Base-by-base conservation (phyloP, 169 alveolate species). In the Eimeria necatrix region DNA sequence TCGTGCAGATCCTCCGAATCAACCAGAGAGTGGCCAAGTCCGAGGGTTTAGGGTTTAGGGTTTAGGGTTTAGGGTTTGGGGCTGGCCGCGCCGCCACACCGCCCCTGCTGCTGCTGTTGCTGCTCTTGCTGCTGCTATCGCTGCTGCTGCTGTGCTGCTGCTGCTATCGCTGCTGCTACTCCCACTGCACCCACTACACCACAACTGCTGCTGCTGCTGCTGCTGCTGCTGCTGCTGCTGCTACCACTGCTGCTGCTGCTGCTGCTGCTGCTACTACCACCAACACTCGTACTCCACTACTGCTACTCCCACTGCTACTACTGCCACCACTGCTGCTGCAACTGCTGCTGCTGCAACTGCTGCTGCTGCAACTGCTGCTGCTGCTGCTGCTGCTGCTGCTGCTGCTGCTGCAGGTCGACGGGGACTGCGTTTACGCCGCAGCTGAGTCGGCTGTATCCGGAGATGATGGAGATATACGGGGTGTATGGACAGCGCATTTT, bases 351-450 rank as follows among this genome's bases (percentile, higher is more conserved):
- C 68, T 56, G 68, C 68, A 10, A 16, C 68, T 56, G n/a, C 68
- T 56, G 68, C 16, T 16, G 68, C 68, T 56, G n/a, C 68, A 10
- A 16, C 68, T 56, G 68, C 68, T 56, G 68, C 68, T 16, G 68
- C 68, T 56, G n/a, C 68, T 56, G 68, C 68, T 56, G 68, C 68
- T 56, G 68, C 32, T 68, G 78, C 24, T 9, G 10, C 78, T 22
- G 78, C 24, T 20, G 78, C 78, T 32, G 4, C 6, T n/a, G 53
- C 93, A 94, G 96, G 26, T 74, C 94, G 41, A 90, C 89, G 14
- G 96, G 96, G 6, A 59, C 94, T 46, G 96, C 96, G 8, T 94
- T 89, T 73, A 73, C 95, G 6, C 93, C 93, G 7, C 96, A 94
- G 91, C 61, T 94, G 76, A 20, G 52, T 78, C 52, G 9, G 16